Base-by-base conservation (phyloP, 2,329 filamentous ascomycete genomes). In the Fusarium brevicatenulatum region DNA sequence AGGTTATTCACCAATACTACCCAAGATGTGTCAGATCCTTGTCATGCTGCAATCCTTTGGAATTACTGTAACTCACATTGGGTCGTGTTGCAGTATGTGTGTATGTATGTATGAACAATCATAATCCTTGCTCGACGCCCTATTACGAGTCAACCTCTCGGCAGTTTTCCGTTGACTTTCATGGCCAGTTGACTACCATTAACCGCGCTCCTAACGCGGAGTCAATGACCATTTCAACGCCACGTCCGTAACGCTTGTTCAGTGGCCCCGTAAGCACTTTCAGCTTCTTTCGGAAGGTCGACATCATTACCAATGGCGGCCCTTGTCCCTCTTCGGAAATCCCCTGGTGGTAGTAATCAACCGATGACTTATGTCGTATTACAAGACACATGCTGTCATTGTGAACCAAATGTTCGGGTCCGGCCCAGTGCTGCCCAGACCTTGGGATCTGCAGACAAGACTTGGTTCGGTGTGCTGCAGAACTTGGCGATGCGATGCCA, bases 271-370 rank as follows among this genome's bases (percentile, higher is more conserved):
- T 77, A 70, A 66, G 62, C 36, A 71, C 54, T 50, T 66, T 77
- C 64, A 49, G 52, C 75, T 75, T 44, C 32, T 72, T 77, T 55
- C 32, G 75, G 75, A 77, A 77, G 75, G 73, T 77, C 68, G 55
- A 52, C 50, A 52, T 74, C 37, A 66, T 55, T 16, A 16, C 49
- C 49, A 55, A 66, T 52, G 23, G n/a, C 53, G 23, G n/a, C 53
- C 46, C 57, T 64, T 63, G 54, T 60, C 36, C 39, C 19, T 68
- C 19, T 44, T 40, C 42, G 32, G 46, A 30, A n/a, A 19, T 19
- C 30, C 32, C 32, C 53, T 56, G 50, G n/a, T 21, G 19, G 43
- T 55, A 56, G 55, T 69, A 46, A 69, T 65, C 23, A 54, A 58
- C 30, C 44, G 25, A 42, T 52, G 62, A 46, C 46, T 52, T 39